Conservation (phyloP, 345 rosid species). For the Camelina neglecta region DNA sequence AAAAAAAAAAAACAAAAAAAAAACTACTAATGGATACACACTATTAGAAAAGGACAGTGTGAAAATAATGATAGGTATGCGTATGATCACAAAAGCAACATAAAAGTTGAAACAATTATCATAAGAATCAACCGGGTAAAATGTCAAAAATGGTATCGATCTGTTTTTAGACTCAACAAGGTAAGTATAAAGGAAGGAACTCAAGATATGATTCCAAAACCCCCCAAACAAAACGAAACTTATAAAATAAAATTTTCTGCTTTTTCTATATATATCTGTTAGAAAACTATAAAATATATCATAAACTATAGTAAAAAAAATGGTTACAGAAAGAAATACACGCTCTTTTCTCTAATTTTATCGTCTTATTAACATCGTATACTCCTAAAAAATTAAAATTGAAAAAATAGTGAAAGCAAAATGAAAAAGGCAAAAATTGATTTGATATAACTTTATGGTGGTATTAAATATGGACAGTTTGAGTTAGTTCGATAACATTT, state of each 20-base stretch:
- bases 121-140: slow-evolving; percentile 10
- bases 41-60: slow-evolving; percentile 26
- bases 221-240: slow-evolving; percentile 3
- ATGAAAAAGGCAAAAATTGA: slow-evolving; percentile 13
- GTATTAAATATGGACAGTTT: slow-evolving; percentile 31
- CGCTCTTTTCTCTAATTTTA: neutral
- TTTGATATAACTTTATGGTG: slow-evolving; percentile 23
- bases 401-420: neutral
- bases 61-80: slow-evolving; percentile 9
- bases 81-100: neutral
- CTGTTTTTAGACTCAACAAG: slow-evolving; percentile 42
- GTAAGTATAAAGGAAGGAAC: slow-evolving; percentile 40
- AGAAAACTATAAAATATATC: too few relatives aligned
- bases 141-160: slow-evolving; percentile 37
- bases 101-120: slow-evolving; percentile 30
- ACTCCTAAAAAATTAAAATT: too few relatives aligned
- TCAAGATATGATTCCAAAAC: slow-evolving; percentile 37
- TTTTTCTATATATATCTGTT: too few relatives aligned
- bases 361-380: neutral
- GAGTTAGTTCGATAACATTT: slow-evolving; percentile 42
- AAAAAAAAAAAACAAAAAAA: neutral
- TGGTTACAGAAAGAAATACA: neutral
- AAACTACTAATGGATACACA: slow-evolving; percentile 1
- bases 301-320: neutral
- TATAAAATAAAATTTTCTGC: too few relatives aligned